Evolutionary conservation across 2,329 filamentous ascomycete genomes (phyloP), one percentile per base, ranked within the genome.

Genomic region (Coniochaeta pulveracea): DNA sequence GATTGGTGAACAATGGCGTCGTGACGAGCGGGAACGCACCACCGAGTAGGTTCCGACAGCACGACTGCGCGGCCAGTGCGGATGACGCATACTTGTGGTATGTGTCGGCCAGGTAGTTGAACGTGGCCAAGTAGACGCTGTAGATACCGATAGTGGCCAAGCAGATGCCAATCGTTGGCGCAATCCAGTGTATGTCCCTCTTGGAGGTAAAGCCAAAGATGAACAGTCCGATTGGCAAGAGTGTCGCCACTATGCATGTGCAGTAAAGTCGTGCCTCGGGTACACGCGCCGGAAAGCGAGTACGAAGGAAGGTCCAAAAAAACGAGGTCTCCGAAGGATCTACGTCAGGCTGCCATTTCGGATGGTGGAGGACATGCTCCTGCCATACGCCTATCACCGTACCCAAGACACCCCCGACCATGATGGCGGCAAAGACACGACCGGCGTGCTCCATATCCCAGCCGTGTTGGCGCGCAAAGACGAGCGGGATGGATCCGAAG

Each of bases 91-190:
- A 94, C 3, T 72, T 66, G 49, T 86, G 80, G 54, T 94, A 95
- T 2, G 79, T 80, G 50, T 95, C 88, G 14, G 86, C 85, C 2
- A 95, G 67, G 46, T 93, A 95, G 51, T 95, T 95, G 61, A 95
- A 94, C 0, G 85, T 83, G 3, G 86, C 80, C 1, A 95, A 68
- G 49, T 93, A 93, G 22, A 95, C 76, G 25, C 75, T 79, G 53
- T 85, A 89, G 42, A 95, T 93, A 18, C 88, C 80, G 64, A 89
- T 82, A 0, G 82, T 89, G 0, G 85, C 78, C 38, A 85, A 71
- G 1, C 67, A 73, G 21, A 94, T 66, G 1, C 69, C 76, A 15
- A 94, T 66, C 0, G 75, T 58, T 0, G 85, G 83, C 0, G 74
- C 72, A 35, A 85, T 77, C 82, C 82, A 89, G 41, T 74, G 81